Conservation (phyloP, 2,329 filamentous ascomycete genomes). For the Apiospora pterosperma region DNA sequence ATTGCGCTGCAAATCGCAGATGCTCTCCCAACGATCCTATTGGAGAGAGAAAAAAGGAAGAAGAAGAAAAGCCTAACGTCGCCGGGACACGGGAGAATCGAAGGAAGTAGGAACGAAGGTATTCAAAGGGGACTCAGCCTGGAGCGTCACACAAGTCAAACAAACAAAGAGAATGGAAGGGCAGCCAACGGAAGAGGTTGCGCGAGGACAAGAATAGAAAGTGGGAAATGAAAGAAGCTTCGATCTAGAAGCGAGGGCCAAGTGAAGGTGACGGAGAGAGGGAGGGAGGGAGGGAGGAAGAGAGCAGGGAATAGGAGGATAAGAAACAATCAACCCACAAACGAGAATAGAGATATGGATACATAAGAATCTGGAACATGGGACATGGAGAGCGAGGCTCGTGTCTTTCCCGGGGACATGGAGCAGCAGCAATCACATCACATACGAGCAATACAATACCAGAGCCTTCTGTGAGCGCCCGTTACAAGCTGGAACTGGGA, state of each 20-base stretch:
- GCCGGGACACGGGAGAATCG: slow-evolving; percentile 17
- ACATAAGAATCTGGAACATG: background rate
- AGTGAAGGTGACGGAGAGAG: background rate
- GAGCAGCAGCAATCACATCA: background rate
- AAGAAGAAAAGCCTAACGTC: no score
- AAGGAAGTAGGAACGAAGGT: slow-evolving; percentile 6
- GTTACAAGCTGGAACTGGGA: background rate
- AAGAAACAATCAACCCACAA: slow-evolving; percentile 9
- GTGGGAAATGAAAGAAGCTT: slow-evolving; percentile 19
- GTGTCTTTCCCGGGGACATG: background rate
- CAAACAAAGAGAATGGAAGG: slow-evolving; percentile 14
- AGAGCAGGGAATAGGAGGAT: slow-evolving; percentile 11
- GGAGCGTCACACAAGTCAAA: slow-evolving; percentile 18
- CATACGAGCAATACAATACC: background rate
- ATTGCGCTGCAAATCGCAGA: background rate
- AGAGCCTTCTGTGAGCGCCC: background rate
- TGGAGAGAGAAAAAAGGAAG: background rate
- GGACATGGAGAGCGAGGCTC: background rate
- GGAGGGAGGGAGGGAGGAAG: slow-evolving; percentile 12
- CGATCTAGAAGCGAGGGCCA: slow-evolving; percentile 19
- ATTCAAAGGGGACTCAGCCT: slow-evolving; percentile 22
- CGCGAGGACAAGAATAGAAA: slow-evolving; percentile 17
- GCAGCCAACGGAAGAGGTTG: slow-evolving; percentile 3
- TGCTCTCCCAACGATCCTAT: background rate
- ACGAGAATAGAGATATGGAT: slow-evolving; percentile 5